Evolutionary conservation across 345 rosid species (phyloP).

Genomic region (Citrus hindsii): DNA sequence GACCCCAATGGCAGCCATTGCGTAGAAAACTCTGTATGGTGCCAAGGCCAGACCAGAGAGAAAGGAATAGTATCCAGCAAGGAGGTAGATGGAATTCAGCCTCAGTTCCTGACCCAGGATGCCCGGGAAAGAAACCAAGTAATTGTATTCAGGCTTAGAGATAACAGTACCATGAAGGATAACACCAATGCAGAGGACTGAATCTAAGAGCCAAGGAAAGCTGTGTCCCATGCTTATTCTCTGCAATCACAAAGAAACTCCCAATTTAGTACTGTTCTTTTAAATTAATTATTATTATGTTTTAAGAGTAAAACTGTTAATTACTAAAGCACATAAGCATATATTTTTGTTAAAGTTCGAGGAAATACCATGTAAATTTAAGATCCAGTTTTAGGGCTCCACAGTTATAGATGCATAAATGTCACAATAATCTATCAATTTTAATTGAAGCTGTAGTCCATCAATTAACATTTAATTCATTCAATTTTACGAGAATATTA

Average conservation of each 20-base stretch:
- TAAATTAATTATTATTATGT: too few relatives aligned
- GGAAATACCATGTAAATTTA: neutral
- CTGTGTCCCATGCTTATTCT: conserved; percentile 76
- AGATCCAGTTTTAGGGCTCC: neutral
- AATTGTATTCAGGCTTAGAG: conserved; percentile 58
- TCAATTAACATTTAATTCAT: neutral
- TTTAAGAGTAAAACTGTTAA: too few relatives aligned
- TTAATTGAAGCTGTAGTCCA: neutral
- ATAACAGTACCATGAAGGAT: conserved; percentile 63
- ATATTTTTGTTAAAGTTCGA: neutral
- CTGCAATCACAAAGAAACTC: conserved; percentile 37
- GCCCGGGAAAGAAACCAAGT: conserved; percentile 43
- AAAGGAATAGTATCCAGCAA: conserved; percentile 71
- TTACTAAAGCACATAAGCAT: neutral
- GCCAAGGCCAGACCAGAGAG: conserved; percentile 69
- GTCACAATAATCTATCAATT: neutral
- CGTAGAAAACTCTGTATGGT: conserved; percentile 74
- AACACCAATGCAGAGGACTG: conserved; percentile 63
- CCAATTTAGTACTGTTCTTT: neutral
- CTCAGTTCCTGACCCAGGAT: conserved; percentile 42
- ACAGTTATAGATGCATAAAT: neutral
- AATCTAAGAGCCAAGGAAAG: conserved; percentile 78
- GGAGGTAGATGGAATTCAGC: conserved; percentile 46
- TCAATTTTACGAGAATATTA: neutral
- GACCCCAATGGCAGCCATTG: conserved; percentile 69